Evolutionary conservation across 2,329 filamentous ascomycete genomes (phyloP), one percentile per base, ranked within the genome.

Genomic region (Phaeosphaeria sp.): DNA sequence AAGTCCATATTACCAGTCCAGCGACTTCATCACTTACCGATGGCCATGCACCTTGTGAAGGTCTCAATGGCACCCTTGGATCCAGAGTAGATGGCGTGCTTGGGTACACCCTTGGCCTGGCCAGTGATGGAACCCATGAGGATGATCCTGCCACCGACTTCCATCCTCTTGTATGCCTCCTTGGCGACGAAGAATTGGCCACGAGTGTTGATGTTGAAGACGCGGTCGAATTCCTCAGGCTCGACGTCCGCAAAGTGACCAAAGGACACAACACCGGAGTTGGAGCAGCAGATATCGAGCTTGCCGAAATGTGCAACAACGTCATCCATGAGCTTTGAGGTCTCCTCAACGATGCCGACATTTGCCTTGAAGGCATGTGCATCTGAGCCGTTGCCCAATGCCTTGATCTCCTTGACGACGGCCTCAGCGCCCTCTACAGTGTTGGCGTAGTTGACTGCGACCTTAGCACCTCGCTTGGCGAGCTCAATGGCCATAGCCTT

Each of bases 261-360:
- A 72, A 84, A 84, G 45, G 79, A 80, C 36, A 84, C 82, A 53
- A 84, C 83, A 64, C 83, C 88, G 46, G 85, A 87, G 82, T 91
- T 91, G 72, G 86, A 89, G 82, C 86, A 87, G 70, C 89, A 88
- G 66, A 91, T 89, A 78, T 91, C 82, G 71, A 91, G 82, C 75
- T 86, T 83, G 76, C 88, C 88, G 72, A 87, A 91, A 75, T 85
- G 81, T 66, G 80, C 79, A 61, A 87, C 81, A 53, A 87, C 87
- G 71, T 89, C 77, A 56, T 85, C 82, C 80, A 91, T 90, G 66
- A 91, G 79, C 58, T 78, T 76, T 53, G 84, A 81, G 64, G 88
- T 91, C 77, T 91, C 81, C 58, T 83, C 76, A 46, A 89, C 84
- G 59, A 89, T 81, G 64, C 85, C 83, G 55, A 91, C 84, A 78